These are phyloP conservation scores for Zymoseptoria pseudotritici DNA, from an alignment of 2,329 filamentous ascomycete genomes.

Conservation along the genomic window DNA sequence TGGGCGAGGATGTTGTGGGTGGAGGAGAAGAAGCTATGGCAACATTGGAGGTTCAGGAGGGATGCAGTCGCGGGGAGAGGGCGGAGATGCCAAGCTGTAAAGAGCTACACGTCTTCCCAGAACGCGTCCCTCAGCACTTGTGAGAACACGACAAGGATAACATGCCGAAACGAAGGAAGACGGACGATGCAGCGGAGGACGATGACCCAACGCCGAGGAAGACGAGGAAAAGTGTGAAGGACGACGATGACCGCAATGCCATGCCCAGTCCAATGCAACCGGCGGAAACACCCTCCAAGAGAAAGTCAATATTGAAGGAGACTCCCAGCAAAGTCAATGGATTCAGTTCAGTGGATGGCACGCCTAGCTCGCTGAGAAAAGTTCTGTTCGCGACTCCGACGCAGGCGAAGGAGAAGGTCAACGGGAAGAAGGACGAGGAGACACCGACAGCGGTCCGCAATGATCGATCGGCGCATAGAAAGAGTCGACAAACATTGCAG, in stretches of 20 bases:
- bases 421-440: slow-evolving; percentile 36
- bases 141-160: neutral
- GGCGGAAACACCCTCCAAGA: slow-evolving; percentile 26
- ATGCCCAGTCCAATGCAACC: slow-evolving; percentile 11
- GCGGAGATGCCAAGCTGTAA: neutral
- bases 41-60: neutral
- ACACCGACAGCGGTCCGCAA: slow-evolving; percentile 55
- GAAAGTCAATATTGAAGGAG: slow-evolving; percentile 27
- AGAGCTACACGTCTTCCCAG: slow-evolving; percentile 5
- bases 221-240: slow-evolving; percentile 11
- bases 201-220: slow-evolving; percentile 22
- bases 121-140: neutral
- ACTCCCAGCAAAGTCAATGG: slow-evolving; percentile 24
- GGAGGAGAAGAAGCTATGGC: neutral
- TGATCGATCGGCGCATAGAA: slow-evolving; percentile 78
- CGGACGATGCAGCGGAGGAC: slow-evolving; percentile 13
- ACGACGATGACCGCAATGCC: slow-evolving; percentile 5
- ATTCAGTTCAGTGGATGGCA: slow-evolving; percentile 23
- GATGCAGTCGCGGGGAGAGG: neutral
- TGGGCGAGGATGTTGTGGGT: slow-evolving; percentile 28
- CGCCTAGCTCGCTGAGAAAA: slow-evolving; percentile 39
- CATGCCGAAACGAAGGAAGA: slow-evolving; percentile 21
- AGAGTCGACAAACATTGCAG: slow-evolving; percentile 71
- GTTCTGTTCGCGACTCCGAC: slow-evolving; percentile 41
- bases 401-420: slow-evolving; percentile 29